Evolutionary conservation across 2,329 filamentous ascomycete genomes (phyloP), one percentile per base, ranked within the genome.

Genomic region (Fusarium veterinarium): DNA sequence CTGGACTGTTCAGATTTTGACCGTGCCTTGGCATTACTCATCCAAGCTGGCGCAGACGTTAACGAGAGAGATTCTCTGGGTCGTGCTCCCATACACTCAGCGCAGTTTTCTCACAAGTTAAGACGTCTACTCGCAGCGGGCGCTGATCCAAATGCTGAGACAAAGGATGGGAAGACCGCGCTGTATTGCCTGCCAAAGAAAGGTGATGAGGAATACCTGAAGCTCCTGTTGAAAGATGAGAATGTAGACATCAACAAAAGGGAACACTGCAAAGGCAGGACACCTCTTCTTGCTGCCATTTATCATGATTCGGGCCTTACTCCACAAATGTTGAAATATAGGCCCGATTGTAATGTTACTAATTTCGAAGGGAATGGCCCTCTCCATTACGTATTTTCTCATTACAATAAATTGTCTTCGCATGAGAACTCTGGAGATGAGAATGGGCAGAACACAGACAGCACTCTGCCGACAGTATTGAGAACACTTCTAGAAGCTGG

Each of bases 181-280:
- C 12, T 49, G 41, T 63, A 75, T 8, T 76, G 65, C 6, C 59
- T 80, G 5, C 76, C 78, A 23, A 17, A 28, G 8, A 30, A n/a
- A 4, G 30, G 17, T 1, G 20, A 31, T 1, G 6, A 28, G 13
- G 71, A 77, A 7, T 63, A 61, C 10, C 31, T 80, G 14, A 49
- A 42, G 5, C 62, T 78, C 20, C 68, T 81, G 1, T 46, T 80
- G 10, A 64, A 79, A 31, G 42, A 69, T 4, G 74, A 74, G 3
- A 59, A 74, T 20, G 74, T 68, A 3, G 51, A 79, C 25, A 64
- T 81, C 38, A 77, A 81, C 45, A 63, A 70, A 13, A 56, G 38
- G 28, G 52, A 71, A 20, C 17, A 56, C 3, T 19, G 19, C 9
- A 46, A 72, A 37, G 76, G 77, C 13, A 49, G 37, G 12, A 79